Base-by-base conservation (phyloP, 1,284 basidiomycete genomes). In the Ustilago shanxiensis region DNA sequence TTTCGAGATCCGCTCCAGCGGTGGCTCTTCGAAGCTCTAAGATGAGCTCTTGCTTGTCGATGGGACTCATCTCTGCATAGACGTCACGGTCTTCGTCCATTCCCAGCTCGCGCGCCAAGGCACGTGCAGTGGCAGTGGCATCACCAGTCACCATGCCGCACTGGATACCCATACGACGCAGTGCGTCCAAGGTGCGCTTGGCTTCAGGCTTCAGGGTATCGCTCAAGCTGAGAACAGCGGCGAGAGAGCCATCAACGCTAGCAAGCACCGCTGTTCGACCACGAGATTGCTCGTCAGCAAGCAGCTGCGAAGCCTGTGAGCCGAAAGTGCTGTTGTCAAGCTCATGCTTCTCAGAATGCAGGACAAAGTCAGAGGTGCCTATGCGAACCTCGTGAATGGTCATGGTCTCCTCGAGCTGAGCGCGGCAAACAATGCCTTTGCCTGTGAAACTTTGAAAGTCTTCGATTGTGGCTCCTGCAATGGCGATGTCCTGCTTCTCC, bases 361-460 rank as follows among this genome's bases (percentile, higher is more conserved):
- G 10, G 35, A 80, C 59, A 45, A 79, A 72, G n/a, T 69, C 77
- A 8, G 63, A 62, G 2, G 81, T 82, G 8, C 84, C 84, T 51
- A 85, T 70, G 6, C 71, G 45, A 1, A 85, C 64, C 11, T 66
- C 45, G 60, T 85, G 80, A 14, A 62, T 26, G 13, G 75, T 73
- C 75, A 73, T 64, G 20, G 75, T 77, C 61, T 77, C 75, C 20
- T 77, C 71, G 2, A 72, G 61, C 39, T 56, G 52, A 13, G 81
- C 76, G 8, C 70, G 58, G 24, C 82, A 83, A 5, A 55, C 91
- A 65, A 99, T 91, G 60, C 97, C 97, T 68, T 92, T 91, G 14
- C 97, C 97, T 0, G 95, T 93, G 24, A 93, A 88, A 72, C 93
- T 93, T 85, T 95, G 93, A 83, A 99, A 99, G 3, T 87, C 85